Conservation (phyloP, 495 filamentous ascomycete species). For the Aspergillus nidulans region DNA sequence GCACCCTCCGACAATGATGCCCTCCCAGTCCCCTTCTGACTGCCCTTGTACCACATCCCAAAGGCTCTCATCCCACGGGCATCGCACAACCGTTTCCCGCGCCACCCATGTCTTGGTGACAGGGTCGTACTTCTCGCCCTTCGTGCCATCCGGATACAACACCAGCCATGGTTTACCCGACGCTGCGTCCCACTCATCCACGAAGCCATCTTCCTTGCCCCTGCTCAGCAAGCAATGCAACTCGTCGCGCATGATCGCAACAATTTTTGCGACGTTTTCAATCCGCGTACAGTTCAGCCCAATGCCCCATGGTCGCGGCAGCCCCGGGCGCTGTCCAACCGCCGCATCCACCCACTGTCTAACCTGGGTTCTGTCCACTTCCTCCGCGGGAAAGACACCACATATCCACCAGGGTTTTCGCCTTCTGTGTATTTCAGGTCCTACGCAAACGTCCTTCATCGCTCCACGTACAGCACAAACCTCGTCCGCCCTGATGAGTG, state of each 20-base stretch:
- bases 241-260: conserved; percentile 41
- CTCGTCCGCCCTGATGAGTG: conserved; percentile 55
- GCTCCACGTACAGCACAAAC: conserved; percentile 52
- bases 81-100: neutral
- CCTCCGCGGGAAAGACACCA: conserved; percentile 54
- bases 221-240: conserved; percentile 25
- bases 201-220: conserved; percentile 15
- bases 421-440: conserved; percentile 2
- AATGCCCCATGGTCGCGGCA: conserved; percentile 52
- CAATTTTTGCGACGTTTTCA: conserved; percentile 43
- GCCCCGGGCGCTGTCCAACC: conserved; percentile 11
- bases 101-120: conserved; percentile 52
- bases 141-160: conserved; percentile 65
- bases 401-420: conserved; percentile 54
- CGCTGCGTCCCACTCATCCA: conserved; percentile 22
- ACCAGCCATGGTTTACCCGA: conserved; percentile 46
- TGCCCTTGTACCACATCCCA: conserved; percentile 14
- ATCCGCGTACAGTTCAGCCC: conserved; percentile 66
- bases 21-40: conserved; percentile 14
- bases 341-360: conserved; percentile 29
- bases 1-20: conserved; percentile 18
- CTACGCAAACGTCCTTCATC: conserved; percentile 23
- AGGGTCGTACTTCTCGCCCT: conserved; percentile 62
- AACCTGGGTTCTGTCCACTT: conserved; percentile 39
- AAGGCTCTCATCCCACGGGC: conserved; percentile 21